Percentiles rank a stretch among this genome's conserved stretches.
Evolutionary conservation across 495 filamentous ascomycete genomes (phyloP).

Genomic region (Podospora pseudocomata): DNA sequence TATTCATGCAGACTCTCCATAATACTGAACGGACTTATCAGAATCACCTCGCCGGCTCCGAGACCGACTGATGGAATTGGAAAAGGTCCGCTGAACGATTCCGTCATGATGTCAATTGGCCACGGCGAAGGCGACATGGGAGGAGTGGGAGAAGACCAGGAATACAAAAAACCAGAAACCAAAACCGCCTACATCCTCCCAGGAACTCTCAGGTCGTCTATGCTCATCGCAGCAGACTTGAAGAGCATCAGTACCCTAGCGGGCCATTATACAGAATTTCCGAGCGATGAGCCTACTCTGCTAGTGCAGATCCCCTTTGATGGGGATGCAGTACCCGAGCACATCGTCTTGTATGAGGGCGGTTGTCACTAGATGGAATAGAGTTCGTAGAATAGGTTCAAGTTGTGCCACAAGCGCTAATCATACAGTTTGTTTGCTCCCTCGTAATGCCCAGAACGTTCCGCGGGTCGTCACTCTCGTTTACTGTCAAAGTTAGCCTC

Average conservation of each 20-base stretch:
- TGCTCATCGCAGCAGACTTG: conserved; percentile 30
- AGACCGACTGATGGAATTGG: conserved; percentile 1
- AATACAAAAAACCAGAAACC: conserved; percentile 17
- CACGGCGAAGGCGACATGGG: not conserved
- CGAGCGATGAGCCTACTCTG: conserved; percentile 29
- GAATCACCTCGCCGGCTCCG: conserved; percentile 29
- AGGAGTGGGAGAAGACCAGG: not conserved
- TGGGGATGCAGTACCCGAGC: conserved; percentile 22
- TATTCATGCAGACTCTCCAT: conserved; percentile 23
- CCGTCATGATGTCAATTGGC: conserved; percentile 1
- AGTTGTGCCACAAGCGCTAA: not conserved
- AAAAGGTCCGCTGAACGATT: not conserved
- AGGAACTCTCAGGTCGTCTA: conserved; percentile 23
- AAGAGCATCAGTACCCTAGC: conserved; percentile 26
- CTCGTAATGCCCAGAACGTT: not conserved
- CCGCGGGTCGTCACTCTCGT: not conserved
- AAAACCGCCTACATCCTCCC: conserved; percentile 28
- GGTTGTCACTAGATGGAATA: conserved; percentile 14
- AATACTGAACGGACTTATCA: conserved; percentile 30
- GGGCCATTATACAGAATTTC: conserved; percentile 32
- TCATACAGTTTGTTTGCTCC: not conserved
- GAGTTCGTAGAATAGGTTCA: not conserved
- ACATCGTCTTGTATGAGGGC: conserved; percentile 25
- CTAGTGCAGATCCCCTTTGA: conserved; percentile 30
- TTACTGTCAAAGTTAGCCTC: not conserved